These are phyloP conservation scores for Lachnellula hyalina DNA, from an alignment of 2,329 filamentous ascomycete genomes.

Conservation along the genomic window DNA sequence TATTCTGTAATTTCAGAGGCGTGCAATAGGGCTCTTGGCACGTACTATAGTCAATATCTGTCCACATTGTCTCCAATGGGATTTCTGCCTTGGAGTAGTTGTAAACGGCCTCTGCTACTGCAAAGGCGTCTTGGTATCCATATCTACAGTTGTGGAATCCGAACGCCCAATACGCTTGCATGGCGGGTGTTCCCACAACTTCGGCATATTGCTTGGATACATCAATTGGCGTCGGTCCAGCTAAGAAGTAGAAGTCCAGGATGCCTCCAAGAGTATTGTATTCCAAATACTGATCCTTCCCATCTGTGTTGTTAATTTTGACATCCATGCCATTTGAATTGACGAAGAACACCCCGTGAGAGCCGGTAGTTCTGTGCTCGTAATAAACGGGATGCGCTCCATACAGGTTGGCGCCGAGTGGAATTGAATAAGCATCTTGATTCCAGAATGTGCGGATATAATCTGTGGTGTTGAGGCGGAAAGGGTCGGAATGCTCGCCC, in stretches of 20 bases:
- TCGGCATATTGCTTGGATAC: constrained; percentile 55
- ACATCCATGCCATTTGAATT: constrained; percentile 76
- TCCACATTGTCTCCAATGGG: constrained; percentile 66
- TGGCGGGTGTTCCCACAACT: constrained; percentile 50
- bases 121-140: constrained; percentile 56
- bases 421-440: constrained; percentile 52
- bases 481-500: constrained; percentile 58
- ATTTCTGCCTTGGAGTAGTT: constrained; percentile 63
- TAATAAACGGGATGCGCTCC: constrained; percentile 60
- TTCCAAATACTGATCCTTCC: constrained; percentile 59
- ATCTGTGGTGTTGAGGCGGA: constrained; percentile 51
- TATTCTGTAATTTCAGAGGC: background rate
- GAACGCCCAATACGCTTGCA: constrained; percentile 61
- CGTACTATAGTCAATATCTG: constrained; percentile 42
- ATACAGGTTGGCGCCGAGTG: constrained; percentile 54
- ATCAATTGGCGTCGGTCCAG: constrained; percentile 52
- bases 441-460: constrained; percentile 60
- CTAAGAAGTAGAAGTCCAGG: constrained; percentile 65
- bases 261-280: constrained; percentile 76
- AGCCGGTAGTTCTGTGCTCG: constrained; percentile 51
- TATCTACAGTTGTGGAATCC: constrained; percentile 61
- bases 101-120: constrained; percentile 60
- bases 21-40: too few relatives aligned
- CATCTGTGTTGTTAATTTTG: constrained; percentile 59
- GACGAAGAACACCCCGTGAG: constrained; percentile 63